Evolutionary conservation across 139 green algal genomes (phyloP), one percentile per base, ranked within the genome.

Genomic region (Chlorella ohadii): DNA sequence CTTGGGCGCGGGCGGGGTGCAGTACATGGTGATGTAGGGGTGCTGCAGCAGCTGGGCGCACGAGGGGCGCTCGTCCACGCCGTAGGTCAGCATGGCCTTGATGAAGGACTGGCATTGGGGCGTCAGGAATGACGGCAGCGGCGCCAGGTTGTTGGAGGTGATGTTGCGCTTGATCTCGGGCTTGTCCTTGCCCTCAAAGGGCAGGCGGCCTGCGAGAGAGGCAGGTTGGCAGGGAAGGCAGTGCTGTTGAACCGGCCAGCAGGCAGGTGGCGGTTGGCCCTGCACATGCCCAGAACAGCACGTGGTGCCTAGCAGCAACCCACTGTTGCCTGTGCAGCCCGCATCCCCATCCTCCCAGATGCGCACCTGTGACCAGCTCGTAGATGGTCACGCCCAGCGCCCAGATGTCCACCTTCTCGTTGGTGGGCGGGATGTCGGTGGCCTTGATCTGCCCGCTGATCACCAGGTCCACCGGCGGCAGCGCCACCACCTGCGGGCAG

Each of bases 351-450:
- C n/a, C n/a, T n/a, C n/a, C n/a, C n/a, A n/a, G n/a, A n/a, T n/a
- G n/a, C 78, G n/a, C 51, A 83, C 90, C 92, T 66, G 92, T 94
- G 25, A 96, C 87, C 59, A 96, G 91, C 88, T 96, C 93, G 68
- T 90, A 96, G 23, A 95, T 61, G 28, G 93, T 95, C 33, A 96
- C 89, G 4, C 93, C 93, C 72, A 96, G 86, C 25, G 91, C 91
- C 93, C 93, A 96, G 28, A 95, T 87, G 79, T 96, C 93, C 39
- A 95, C 93, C 72, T 93, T 94, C 56, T 96, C 88, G 71, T 87
- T 84, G 55, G 88, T 90, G 31, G 90, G 84, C 27, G 57, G 31
- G 66, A 95, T 93, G 66, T 90, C 80, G 15, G 78, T 67, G 22
- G 89, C 74, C 28, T 56, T 34, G 28, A 95, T 75, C 3, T 83